A percentile compares a stretch with the other conserved stretches of the same genome.
Conservation (phyloP, 805 yeast species). For the Barnettozyma populi region DNA sequence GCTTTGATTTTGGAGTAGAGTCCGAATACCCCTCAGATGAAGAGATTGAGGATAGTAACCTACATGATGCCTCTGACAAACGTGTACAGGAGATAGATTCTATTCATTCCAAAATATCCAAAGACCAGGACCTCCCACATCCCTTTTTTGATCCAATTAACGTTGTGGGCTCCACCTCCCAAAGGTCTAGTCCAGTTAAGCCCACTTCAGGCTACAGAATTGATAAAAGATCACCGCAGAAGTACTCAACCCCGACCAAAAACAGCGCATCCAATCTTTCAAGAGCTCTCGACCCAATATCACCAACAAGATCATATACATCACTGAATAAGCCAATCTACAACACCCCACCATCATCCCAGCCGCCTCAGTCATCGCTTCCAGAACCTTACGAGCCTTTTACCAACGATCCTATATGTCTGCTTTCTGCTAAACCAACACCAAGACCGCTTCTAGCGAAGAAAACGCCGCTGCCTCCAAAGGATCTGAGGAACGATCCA, state of each 20-base stretch:
- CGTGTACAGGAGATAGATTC: neutral
- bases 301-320: neutral
- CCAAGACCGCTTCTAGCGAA: neutral
- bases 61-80: neutral
- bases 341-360: neutral
- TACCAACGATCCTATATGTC: neutral
- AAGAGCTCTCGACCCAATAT: neutral
- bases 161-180: neutral
- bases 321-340: neutral
- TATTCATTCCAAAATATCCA: neutral
- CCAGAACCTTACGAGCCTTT: neutral
- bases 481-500: constrained; percentile 1
- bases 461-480: neutral
- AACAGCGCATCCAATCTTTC: neutral
- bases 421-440: constrained; percentile 3
- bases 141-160: neutral
- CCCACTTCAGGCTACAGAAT: neutral
- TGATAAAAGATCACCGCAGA: neutral
- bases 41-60: neutral
- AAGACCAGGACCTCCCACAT: neutral
- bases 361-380: neutral
- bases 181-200: neutral
- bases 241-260: neutral
- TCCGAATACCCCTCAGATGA: neutral
- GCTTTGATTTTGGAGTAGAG: neutral